These are phyloP conservation scores for Cucurbita pepo DNA, from an alignment of 306 rosid genomes.

Conservation along the genomic window DNA sequence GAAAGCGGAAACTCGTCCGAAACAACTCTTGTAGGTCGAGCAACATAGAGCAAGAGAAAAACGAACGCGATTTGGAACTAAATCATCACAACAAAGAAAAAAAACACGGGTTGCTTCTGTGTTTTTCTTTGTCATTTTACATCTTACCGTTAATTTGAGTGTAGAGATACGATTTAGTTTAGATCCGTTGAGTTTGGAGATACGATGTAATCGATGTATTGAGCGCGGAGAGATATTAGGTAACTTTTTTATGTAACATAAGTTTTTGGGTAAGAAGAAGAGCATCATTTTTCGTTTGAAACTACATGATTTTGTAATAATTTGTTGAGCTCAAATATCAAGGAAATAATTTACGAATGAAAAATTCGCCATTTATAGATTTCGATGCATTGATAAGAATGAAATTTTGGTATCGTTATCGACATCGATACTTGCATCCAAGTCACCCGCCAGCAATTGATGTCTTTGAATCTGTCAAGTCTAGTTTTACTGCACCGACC, in stretches of 20 bases:
- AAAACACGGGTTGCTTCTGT: neutral
- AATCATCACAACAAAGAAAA: neutral
- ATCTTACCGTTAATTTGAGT: neutral
- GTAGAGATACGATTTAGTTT: neutral
- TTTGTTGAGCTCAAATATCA: neutral
- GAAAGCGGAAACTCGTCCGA: conserved; percentile 40
- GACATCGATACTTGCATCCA: too few species aligned
- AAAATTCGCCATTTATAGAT: too few species aligned
- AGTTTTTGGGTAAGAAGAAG: conserved; percentile 32
- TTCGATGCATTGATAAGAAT: too few species aligned
- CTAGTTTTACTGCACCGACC: too few species aligned
- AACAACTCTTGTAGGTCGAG: conserved; percentile 23
- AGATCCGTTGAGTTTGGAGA: too few species aligned
- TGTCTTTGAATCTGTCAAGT: too few species aligned
- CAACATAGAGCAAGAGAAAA: conserved; percentile 18
- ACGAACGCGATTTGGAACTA: neutral
- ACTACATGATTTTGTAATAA: neutral
- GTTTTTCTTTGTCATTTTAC: neutral
- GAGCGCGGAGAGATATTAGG: neutral
- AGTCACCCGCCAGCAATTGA: too few species aligned
- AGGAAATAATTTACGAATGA: neutral
- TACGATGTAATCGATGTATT: neutral
- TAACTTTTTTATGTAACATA: neutral
- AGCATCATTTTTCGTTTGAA: conserved; percentile 32
- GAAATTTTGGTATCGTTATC: too few species aligned